A percentile compares a stretch with the other conserved stretches of the same genome.
Conservation (phyloP, 805 yeast genomes). For the Pichia kluyveri region DNA sequence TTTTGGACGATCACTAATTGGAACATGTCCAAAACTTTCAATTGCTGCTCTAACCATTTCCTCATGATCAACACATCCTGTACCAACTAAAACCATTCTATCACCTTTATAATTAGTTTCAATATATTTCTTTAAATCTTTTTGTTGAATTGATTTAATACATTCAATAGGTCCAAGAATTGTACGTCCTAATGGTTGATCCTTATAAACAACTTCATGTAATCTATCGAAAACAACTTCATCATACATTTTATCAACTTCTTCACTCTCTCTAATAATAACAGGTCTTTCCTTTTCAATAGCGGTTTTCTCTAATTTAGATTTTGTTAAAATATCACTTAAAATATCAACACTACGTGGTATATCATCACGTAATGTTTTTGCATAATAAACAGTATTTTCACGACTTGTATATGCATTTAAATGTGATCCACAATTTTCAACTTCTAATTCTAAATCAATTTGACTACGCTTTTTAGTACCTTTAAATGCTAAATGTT, state of each 20-base stretch:
- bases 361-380: constrained; percentile 71
- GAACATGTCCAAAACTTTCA: constrained; percentile 65
- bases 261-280: constrained; percentile 92
- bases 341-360: constrained; percentile 81
- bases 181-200: constrained; percentile 93
- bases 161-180: constrained; percentile 90
- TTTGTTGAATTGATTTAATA: constrained; percentile 68
- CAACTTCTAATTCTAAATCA: constrained; percentile 84
- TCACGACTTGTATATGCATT: constrained; percentile 99
- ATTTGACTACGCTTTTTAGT: constrained; percentile 74
- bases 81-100: constrained; percentile 96
- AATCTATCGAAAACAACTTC: constrained; percentile 96
- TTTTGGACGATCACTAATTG: constrained; percentile 41
- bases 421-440: constrained; percentile 91
- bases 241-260: constrained; percentile 96
- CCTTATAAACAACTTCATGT: constrained; percentile 84
- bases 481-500: constrained; percentile 95
- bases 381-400: constrained; percentile 94
- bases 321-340: constrained; percentile 80
- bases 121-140: constrained; percentile 74
- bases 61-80: constrained; percentile 88
- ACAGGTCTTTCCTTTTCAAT: constrained; percentile 96
- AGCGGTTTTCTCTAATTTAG: constrained; percentile 72
- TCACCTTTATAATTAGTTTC: constrained; percentile 86
- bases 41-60: constrained; percentile 71